Conservation (phyloP, 2,329 filamentous ascomycete species). For the Nannizzia gypsea region DNA sequence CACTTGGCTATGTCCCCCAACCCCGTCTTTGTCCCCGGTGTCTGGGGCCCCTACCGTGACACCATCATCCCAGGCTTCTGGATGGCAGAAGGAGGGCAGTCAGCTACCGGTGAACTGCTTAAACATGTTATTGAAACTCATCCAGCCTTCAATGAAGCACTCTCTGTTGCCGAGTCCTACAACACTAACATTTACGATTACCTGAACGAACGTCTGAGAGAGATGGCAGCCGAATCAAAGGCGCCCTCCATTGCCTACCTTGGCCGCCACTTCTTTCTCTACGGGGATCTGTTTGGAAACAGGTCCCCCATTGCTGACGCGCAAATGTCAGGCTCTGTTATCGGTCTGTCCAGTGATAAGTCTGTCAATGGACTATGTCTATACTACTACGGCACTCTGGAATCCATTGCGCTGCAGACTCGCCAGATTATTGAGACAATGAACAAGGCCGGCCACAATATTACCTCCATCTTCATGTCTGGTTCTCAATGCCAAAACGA, state of each 20-base stretch:
- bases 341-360: slow-evolving; percentile 79
- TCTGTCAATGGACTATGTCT: slow-evolving; percentile 76
- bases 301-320: slow-evolving; percentile 85
- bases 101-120: slow-evolving; percentile 85
- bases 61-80: slow-evolving; percentile 84
- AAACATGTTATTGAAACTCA: slow-evolving; percentile 94
- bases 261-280: slow-evolving; percentile 93
- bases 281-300: slow-evolving; percentile 95
- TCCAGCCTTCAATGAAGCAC: slow-evolving; percentile 71
- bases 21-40: slow-evolving; percentile 84
- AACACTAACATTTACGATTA: slow-evolving; percentile 91
- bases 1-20: slow-evolving; percentile 91
- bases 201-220: slow-evolving; percentile 73
- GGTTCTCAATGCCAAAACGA: slow-evolving; percentile 95
- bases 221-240: slow-evolving; percentile 55
- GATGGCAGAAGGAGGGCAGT: slow-evolving; percentile 96
- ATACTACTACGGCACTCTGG: slow-evolving; percentile 91
- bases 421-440: slow-evolving; percentile 89
- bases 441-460: slow-evolving; percentile 78
- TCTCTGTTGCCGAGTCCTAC: slow-evolving; percentile 66
- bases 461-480: slow-evolving; percentile 95
- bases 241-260: slow-evolving; percentile 76
- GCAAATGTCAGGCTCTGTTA: slow-evolving; percentile 80
- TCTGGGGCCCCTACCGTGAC: slow-evolving; percentile 95
- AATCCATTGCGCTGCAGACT: slow-evolving; percentile 96